Conservation (phyloP, 202 grass and related monocot genomes). For the Musa balbisiana region DNA sequence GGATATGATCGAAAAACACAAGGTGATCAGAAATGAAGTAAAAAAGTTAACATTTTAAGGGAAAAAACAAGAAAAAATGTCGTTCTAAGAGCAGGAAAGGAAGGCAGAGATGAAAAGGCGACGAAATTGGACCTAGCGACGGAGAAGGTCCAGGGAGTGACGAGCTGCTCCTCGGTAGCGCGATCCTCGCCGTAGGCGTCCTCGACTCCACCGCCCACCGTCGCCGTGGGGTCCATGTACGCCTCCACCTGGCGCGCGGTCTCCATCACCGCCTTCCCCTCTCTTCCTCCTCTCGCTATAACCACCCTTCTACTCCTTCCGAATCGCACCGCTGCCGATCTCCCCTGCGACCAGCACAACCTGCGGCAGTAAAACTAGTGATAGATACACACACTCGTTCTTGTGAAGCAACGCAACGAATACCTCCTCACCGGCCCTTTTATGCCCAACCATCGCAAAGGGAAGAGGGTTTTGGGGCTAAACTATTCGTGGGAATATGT, state of each 20-base stretch:
- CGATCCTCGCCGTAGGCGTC: constrained; percentile 55
- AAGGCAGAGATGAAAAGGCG: background rate
- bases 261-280: constrained; percentile 15
- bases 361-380: background rate
- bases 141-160: constrained; percentile 79
- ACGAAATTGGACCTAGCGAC: constrained; percentile 67
- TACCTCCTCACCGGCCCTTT: background rate
- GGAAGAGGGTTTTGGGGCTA: background rate
- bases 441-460: background rate
- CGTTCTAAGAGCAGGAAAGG: background rate
- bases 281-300: background rate
- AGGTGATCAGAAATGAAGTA: constrained; percentile 21
- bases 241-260: constrained; percentile 19
- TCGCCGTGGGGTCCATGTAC: constrained; percentile 1
- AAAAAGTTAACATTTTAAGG: background rate
- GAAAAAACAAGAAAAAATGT: background rate
- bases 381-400: background rate
- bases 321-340: constrained; percentile 1
- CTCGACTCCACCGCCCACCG: constrained; percentile 34
- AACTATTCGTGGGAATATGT: no score
- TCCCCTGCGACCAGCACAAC: constrained; percentile 16
- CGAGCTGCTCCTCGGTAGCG: constrained; percentile 50
- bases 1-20: background rate
- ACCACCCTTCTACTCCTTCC: constrained; percentile 17
- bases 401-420: background rate